A percentile compares a stretch with the other conserved stretches of the same genome.
Evolutionary conservation across 495 filamentous ascomycete species (phyloP).

Genomic region (Tuber microsphaerosporum): DNA sequence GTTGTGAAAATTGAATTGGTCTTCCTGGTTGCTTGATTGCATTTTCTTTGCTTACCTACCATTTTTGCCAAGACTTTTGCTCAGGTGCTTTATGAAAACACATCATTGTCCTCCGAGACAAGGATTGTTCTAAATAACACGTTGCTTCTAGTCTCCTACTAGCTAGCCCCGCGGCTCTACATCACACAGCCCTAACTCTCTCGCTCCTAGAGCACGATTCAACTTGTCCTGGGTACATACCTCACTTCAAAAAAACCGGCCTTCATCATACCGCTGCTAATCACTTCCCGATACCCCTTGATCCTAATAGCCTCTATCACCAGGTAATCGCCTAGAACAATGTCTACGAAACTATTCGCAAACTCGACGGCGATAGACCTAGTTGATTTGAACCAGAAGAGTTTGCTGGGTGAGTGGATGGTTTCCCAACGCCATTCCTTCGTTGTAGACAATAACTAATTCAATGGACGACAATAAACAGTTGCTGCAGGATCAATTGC

Average conservation of each 20-base stretch:
- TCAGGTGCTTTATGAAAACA: neutral
- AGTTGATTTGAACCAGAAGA: conserved; percentile 60
- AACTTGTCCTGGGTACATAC: neutral
- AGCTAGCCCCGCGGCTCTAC: neutral
- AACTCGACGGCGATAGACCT: conserved; percentile 43
- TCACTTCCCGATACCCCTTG: neutral
- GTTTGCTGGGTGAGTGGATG: conserved; percentile 52
- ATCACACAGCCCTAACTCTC: neutral
- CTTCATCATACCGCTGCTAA: neutral
- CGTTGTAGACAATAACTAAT: neutral
- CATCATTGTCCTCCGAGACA: neutral
- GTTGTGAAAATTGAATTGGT: too few species aligned
- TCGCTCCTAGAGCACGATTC: neutral
- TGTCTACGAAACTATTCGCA: conserved; percentile 34
- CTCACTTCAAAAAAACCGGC: neutral
- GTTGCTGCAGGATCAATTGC: conserved; percentile 61
- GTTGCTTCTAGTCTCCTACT: neutral
- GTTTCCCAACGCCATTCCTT: conserved; percentile 11
- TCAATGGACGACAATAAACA: conserved; percentile 41
- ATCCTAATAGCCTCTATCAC: neutral
- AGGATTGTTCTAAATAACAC: neutral
- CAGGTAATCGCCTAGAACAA: neutral
- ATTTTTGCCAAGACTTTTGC: too few species aligned
- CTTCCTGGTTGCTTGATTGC: too few species aligned
- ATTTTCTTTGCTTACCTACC: too few species aligned